Evolutionary conservation across 31 red algal species (phyloP).

Genomic region (Asparagopsis taxiformis): DNA sequence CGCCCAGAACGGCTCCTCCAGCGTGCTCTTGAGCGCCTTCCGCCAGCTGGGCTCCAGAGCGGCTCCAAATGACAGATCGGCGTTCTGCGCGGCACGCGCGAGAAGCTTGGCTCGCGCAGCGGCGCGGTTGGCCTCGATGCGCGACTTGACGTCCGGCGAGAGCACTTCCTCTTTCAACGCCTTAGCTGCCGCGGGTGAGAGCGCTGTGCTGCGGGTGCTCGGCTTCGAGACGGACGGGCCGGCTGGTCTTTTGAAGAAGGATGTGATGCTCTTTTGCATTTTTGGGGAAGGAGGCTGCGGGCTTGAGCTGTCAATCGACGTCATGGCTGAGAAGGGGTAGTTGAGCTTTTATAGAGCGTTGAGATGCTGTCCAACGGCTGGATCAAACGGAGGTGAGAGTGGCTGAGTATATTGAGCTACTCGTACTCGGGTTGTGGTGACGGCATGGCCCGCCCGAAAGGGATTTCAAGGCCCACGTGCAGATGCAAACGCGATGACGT

Average conservation of each 20-base stretch:
- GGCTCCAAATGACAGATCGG: constrained; percentile 5
- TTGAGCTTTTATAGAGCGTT: not conserved
- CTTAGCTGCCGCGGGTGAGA: constrained; percentile 28
- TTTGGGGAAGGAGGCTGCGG: not conserved
- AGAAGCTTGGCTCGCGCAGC: constrained; percentile 57
- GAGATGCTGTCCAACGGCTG: too few species aligned
- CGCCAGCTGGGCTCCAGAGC: constrained; percentile 37
- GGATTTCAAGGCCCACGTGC: too few species aligned
- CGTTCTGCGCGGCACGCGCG: constrained; percentile 16
- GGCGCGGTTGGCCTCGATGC: constrained; percentile 68
- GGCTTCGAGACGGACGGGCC: constrained; percentile 12
- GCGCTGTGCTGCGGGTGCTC: constrained; percentile 34
- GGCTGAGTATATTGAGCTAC: too few species aligned
- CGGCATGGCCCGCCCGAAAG: too few species aligned
- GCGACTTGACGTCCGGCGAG: constrained; percentile 40
- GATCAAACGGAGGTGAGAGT: too few species aligned
- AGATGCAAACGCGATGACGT: too few species aligned
- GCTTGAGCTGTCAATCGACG: not conserved
- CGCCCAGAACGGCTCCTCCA: constrained; percentile 40
- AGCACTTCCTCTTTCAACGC: constrained; percentile 36
- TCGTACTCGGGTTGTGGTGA: too few species aligned
- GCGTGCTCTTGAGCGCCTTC: constrained; percentile 35
- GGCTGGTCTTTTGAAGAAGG: constrained; percentile 59
- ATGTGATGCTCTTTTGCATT: constrained; percentile 75
- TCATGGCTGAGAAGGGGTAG: not conserved